phyloP scores from a whole-genome alignment of 345 rosid species.

The Lepidium sativum region DNA sequence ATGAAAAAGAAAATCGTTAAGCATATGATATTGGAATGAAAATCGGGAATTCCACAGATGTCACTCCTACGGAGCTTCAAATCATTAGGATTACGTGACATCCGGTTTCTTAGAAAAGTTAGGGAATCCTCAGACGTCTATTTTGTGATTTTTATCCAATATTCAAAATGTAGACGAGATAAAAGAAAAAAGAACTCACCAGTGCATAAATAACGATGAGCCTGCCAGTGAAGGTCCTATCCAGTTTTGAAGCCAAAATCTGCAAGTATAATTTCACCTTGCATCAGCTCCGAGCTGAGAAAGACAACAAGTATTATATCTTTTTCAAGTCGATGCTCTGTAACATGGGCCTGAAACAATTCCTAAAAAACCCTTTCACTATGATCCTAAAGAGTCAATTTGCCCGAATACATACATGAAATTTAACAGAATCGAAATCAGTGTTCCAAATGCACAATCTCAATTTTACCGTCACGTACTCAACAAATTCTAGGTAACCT shows the following conservation, averaged over 20 bases:
- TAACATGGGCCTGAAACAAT: slow-evolving; percentile 4
- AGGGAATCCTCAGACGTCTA: neutral
- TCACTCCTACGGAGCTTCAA: slow-evolving; percentile 1
- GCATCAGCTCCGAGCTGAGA: slow-evolving; percentile 27
- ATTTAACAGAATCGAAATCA: neutral
- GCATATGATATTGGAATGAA: neutral
- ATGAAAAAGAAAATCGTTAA: neutral
- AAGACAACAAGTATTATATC: slow-evolving; percentile 9
- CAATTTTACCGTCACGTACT: slow-evolving; percentile 8
- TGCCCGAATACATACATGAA: slow-evolving; percentile 6
- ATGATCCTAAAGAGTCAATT: slow-evolving; percentile 2
- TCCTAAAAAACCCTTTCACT: slow-evolving; percentile 5
- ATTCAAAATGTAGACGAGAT: neutral
- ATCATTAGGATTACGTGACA: neutral
- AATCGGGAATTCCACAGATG: slow-evolving; percentile 2
- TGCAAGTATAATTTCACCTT: slow-evolving; percentile 40
- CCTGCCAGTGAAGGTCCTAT: slow-evolving; percentile 87
- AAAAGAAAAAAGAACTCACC: slow-evolving; percentile 41
- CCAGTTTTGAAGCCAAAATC: slow-evolving; percentile 99
- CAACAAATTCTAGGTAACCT: slow-evolving; percentile 13
- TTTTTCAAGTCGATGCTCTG: neutral
- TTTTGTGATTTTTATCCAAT: neutral
- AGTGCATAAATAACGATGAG: slow-evolving; percentile 82
- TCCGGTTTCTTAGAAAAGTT: neutral
- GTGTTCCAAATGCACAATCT: slow-evolving; percentile 4